Conservation (phyloP, 495 filamentous ascomycete species). For the Aspergillus cristatus region DNA sequence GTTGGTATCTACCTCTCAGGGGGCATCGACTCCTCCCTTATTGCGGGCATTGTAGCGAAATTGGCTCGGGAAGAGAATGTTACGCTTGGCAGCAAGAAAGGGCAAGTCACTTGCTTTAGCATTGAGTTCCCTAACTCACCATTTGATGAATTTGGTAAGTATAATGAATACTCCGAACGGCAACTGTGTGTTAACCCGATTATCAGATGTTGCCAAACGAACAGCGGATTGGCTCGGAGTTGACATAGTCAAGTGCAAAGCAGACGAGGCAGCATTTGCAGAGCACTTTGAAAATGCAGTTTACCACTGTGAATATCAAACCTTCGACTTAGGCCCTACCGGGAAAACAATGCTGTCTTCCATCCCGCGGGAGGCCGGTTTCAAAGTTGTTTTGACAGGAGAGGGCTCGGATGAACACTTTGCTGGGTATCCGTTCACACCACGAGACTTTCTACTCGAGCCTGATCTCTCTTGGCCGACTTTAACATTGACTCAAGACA, state of each 20-base stretch:
- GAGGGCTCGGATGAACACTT: slow-evolving; percentile 44
- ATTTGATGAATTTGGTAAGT: slow-evolving; percentile 31
- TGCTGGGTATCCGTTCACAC: slow-evolving; percentile 33
- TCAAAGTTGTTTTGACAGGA: slow-evolving; percentile 40
- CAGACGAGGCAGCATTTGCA: slow-evolving; percentile 33
- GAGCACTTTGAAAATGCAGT: slow-evolving; percentile 34
- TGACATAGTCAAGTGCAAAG: slow-evolving; percentile 24
- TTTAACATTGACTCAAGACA: slow-evolving; percentile 3
- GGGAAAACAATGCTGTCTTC: slow-evolving; percentile 35
- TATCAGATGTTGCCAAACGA: slow-evolving; percentile 31
- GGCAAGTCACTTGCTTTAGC: too few relatives aligned
- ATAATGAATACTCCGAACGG: too few relatives aligned
- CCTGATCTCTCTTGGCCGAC: slow-evolving; percentile 24
- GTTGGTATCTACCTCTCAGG: not conserved
- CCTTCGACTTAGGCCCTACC: slow-evolving; percentile 33
- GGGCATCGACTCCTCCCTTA: not conserved
- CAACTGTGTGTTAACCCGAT: too few relatives aligned
- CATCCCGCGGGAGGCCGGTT: slow-evolving; percentile 23
- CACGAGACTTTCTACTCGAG: slow-evolving; percentile 32
- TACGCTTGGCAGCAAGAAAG: not conserved
- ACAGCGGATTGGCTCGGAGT: slow-evolving; percentile 40
- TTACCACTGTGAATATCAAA: slow-evolving; percentile 35
- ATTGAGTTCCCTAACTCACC: slow-evolving; percentile 28
- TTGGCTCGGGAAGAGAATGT: not conserved
- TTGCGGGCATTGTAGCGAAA: not conserved